These are phyloP conservation scores for Trypanosoma avium DNA, from an alignment of 208 protist species.

Conservation along the genomic window DNA sequence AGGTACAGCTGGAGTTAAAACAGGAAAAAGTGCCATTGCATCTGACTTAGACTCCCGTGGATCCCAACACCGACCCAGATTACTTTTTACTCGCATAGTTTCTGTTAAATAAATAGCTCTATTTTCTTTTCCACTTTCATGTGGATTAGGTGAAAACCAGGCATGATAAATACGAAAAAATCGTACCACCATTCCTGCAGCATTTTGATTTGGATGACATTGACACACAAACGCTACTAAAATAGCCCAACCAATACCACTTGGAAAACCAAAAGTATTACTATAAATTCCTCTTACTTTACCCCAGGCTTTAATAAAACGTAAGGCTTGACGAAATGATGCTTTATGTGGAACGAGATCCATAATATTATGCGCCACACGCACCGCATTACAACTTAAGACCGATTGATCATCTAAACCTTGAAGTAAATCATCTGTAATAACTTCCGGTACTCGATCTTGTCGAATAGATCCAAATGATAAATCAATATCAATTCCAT, in stretches of 20 bases:
- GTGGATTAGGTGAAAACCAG: conserved; percentile 92
- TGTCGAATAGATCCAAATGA: conserved; percentile 93
- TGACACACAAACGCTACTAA: conserved; percentile 96
- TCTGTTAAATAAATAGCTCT: conserved; percentile 89
- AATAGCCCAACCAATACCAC: conserved; percentile 97
- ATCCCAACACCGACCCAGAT: conserved; percentile 82
- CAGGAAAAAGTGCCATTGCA: conserved; percentile 94
- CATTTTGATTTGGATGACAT: conserved; percentile 96
- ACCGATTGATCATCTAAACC: conserved; percentile 94
- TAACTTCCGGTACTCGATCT: conserved; percentile 90
- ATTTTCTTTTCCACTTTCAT: conserved; percentile 78
- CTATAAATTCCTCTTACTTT: conserved; percentile 94
- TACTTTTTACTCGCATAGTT: conserved; percentile 65
- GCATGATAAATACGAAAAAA: conserved; percentile 94
- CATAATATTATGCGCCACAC: conserved; percentile 97
- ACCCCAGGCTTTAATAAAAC: conserved; percentile 97
- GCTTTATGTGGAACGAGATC: conserved; percentile 94
- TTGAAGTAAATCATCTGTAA: conserved; percentile 90
- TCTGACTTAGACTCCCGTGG: conserved; percentile 85
- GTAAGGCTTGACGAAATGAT: conserved; percentile 94
- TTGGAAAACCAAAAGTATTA: conserved; percentile 97
- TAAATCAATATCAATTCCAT: conserved; percentile 96
- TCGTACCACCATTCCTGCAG: conserved; percentile 86
- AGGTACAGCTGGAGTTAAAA: conserved; percentile 98
- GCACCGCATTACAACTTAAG: conserved; percentile 94